A percentile compares a stretch with the other conserved stretches of the same genome.
phyloP scores from a whole-genome alignment of 495 filamentous ascomycete genomes.

The Immersiella caudata region DNA sequence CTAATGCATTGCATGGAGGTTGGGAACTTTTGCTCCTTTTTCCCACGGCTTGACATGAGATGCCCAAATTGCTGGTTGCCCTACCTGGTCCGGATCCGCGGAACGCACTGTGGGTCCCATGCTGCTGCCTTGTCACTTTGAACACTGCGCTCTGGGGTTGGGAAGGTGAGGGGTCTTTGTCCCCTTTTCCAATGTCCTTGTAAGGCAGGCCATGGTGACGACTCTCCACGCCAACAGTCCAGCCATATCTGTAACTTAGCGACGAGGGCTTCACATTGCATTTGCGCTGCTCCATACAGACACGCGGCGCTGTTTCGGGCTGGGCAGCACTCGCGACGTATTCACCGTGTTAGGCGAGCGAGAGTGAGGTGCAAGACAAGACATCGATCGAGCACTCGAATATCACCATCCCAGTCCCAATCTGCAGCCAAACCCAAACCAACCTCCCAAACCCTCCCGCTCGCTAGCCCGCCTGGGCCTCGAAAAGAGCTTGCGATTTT shows the following conservation, averaged over 20 bases:
- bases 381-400: background rate
- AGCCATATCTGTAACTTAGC: background rate
- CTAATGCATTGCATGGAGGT: background rate
- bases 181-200: slow-evolving; percentile 10
- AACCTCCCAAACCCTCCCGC: background rate
- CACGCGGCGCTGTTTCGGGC: background rate
- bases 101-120: background rate
- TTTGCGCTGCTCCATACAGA: background rate
- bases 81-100: background rate
- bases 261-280: background rate
- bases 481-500: background rate
- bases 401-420: background rate
- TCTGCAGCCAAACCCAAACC: too few relatives aligned
- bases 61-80: background rate
- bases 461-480: background rate
- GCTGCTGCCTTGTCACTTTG: background rate
- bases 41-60: background rate
- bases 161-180: background rate
- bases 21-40: background rate
- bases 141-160: background rate
- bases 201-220: slow-evolving; percentile 21
- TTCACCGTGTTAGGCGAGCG: background rate
- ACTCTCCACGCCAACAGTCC: slow-evolving; percentile 3
- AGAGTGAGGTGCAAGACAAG: background rate
- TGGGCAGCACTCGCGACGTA: background rate